Conservation (phyloP, 2,329 filamentous ascomycete genomes). For the Incumbomyces delicatus region DNA sequence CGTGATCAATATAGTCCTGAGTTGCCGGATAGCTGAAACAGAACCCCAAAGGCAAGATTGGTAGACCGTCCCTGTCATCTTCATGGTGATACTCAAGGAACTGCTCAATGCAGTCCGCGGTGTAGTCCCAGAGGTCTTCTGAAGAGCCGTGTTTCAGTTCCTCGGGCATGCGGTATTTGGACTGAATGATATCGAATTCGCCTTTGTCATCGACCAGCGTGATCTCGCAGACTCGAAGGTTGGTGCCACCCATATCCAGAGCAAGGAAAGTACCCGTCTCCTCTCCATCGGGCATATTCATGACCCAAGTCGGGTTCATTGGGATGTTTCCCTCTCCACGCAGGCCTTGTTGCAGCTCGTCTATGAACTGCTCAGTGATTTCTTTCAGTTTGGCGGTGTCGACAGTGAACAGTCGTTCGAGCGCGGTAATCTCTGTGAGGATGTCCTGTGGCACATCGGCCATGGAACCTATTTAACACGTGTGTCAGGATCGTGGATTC, state of each 20-base stretch:
- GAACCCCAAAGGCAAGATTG: conserved; percentile 69
- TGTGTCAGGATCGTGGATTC: conserved; percentile 7
- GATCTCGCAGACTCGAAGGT: conserved; percentile 89
- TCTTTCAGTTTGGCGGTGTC: conserved; percentile 71
- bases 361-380: conserved; percentile 81
- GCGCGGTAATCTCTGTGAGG: conserved; percentile 65
- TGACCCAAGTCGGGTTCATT: conserved; percentile 97
- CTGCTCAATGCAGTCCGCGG: conserved; percentile 82
- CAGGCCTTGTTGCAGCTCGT: conserved; percentile 78
- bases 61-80: conserved; percentile 40
- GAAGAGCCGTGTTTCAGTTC: conserved; percentile 77
- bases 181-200: conserved; percentile 89
- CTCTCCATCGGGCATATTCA: conserved; percentile 75
- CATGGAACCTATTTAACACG: conserved; percentile 61
- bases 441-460: conserved; percentile 82
- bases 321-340: conserved; percentile 89
- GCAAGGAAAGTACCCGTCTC: conserved; percentile 83
- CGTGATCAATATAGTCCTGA: conserved; percentile 87
- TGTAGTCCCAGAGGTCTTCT: conserved; percentile 89
- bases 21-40: conserved; percentile 94
- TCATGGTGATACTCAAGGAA: conserved; percentile 82
- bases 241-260: conserved; percentile 93
- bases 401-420: conserved; percentile 78
- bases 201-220: conserved; percentile 77
- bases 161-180: conserved; percentile 89